Evolutionary conservation across 2,329 filamentous ascomycete species (phyloP), one percentile per base, ranked within the genome.

Genomic region (Ophiostoma sp.): DNA sequence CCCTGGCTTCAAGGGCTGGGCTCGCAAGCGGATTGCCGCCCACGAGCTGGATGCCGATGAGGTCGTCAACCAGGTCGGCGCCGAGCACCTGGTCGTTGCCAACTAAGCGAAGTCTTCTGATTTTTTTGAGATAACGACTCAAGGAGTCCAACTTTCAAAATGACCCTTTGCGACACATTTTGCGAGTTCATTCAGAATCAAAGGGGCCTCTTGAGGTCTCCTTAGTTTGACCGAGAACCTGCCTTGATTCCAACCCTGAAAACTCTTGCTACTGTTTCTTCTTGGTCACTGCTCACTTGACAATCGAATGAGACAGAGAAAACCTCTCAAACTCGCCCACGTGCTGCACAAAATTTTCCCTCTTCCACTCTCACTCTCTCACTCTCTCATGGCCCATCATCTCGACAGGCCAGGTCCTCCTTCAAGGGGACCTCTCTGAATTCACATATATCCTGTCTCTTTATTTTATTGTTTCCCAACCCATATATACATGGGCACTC

Each of bases 1-100:
- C 8, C 76, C 76, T 0, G 75, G 75, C 69, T 69, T 75, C 52
- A 69, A 64, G 50, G 6, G 33, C 73, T 77, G 76, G 75, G 75
- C 76, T 9, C 52, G 72, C n/a, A 76, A 76, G 73, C 75, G 75
- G 66, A 73, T 74, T 28, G 74, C 59, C 33, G 74, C 74, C 33
- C 70, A 75, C 72, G 68, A 74, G 22, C 19, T 74, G 33, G 71
- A 75, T 52, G 75, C 70, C 36, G 73, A 75, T 70, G 74, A 76
- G 55, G 52, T 76, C 15, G 71, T 73, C 48, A 70, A 74, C 48
- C 74, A 74, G 72, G 73, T 76, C 15, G 31, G 69, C 17, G 72
- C 64, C 55, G 68, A 72, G 70, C 71, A 77, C 73, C 19, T 77
- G 36, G 9, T 57, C 39, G 19, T 36, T 15, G 2, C 19, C 45